These are phyloP conservation scores for Stromatinia cepivora DNA, from an alignment of 2,329 filamentous ascomycete genomes.

Conservation along the genomic window DNA sequence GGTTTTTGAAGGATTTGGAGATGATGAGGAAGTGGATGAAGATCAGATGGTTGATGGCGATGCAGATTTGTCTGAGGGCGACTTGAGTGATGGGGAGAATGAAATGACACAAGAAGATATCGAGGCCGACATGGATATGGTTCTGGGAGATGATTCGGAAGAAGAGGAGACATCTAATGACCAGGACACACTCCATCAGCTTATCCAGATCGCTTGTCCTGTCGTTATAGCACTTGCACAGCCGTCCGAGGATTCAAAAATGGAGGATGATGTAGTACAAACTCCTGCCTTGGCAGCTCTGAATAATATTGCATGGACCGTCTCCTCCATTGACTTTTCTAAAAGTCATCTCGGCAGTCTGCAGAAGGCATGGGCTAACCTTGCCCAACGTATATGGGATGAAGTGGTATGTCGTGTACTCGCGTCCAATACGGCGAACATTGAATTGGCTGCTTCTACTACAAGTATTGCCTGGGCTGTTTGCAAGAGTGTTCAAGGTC, in stretches of 20 bases:
- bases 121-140: slow-evolving; percentile 64
- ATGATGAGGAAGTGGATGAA: slow-evolving; percentile 38
- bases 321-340: slow-evolving; percentile 61
- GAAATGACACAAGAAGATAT: slow-evolving; percentile 59
- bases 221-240: slow-evolving; percentile 34
- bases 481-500: slow-evolving; percentile 54
- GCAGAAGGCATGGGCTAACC: slow-evolving; percentile 54
- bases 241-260: slow-evolving; percentile 14
- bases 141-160: slow-evolving; percentile 50
- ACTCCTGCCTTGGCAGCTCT: slow-evolving; percentile 58
- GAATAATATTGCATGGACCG: slow-evolving; percentile 68
- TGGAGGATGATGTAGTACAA: slow-evolving; percentile 49
- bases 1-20: slow-evolving; percentile 45
- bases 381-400: slow-evolving; percentile 58
- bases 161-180: slow-evolving; percentile 43
- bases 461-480: slow-evolving; percentile 67
- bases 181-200: slow-evolving; percentile 36
- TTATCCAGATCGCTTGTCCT: slow-evolving; percentile 39
- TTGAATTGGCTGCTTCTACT: slow-evolving; percentile 61
- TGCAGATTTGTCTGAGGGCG: slow-evolving; percentile 44
- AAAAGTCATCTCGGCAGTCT: slow-evolving; percentile 53
- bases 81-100: slow-evolving; percentile 44
- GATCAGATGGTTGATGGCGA: slow-evolving; percentile 45
- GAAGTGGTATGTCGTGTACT: slow-evolving; percentile 58
- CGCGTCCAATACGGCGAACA: slow-evolving; percentile 59